Evolutionary conservation across 139 green algal genomes (phyloP).

Genomic region (Astrephomene gubernaculifera): DNA sequence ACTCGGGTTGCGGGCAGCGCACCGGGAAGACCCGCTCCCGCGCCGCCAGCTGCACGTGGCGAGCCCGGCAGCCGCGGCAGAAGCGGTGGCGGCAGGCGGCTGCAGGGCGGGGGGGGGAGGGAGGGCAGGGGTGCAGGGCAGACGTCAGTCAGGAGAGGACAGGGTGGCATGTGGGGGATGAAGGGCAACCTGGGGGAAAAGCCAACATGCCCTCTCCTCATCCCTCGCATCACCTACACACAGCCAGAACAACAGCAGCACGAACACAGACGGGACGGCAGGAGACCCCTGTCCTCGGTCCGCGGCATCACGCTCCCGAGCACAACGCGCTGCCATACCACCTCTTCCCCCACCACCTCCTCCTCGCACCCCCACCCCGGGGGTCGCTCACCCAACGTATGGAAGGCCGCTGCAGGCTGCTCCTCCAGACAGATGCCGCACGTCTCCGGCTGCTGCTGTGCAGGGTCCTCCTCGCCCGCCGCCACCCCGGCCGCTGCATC

Average conservation of each 20-base stretch:
- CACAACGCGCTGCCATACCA: too few species aligned
- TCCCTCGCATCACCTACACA: too few species aligned
- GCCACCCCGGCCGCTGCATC: neutral
- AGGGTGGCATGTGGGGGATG: too few species aligned
- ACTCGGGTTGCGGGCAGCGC: constrained; percentile 25
- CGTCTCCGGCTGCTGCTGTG: neutral
- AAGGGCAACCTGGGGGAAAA: too few species aligned
- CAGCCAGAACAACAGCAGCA: too few species aligned
- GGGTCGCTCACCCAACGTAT: constrained; percentile 11
- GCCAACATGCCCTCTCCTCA: too few species aligned
- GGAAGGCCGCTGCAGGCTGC: constrained; percentile 11
- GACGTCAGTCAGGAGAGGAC: too few species aligned
- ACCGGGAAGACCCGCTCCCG: constrained; percentile 34
- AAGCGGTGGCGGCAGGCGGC: constrained; percentile 18
- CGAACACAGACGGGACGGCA: too few species aligned
- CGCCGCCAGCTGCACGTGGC: constrained; percentile 42
- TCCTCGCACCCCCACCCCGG: too few species aligned
- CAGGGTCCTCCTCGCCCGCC: neutral
- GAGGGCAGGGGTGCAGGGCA: neutral
- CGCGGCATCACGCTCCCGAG: too few species aligned
- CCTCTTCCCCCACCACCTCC: too few species aligned
- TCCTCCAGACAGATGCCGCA: constrained; percentile 41
- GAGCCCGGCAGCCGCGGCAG: constrained; percentile 26
- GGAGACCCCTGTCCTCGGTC: too few species aligned
- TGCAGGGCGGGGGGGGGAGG: neutral